Evolutionary conservation across 768 basidiomycete species (phyloP).

Genomic region (Tricholoma terreum): DNA sequence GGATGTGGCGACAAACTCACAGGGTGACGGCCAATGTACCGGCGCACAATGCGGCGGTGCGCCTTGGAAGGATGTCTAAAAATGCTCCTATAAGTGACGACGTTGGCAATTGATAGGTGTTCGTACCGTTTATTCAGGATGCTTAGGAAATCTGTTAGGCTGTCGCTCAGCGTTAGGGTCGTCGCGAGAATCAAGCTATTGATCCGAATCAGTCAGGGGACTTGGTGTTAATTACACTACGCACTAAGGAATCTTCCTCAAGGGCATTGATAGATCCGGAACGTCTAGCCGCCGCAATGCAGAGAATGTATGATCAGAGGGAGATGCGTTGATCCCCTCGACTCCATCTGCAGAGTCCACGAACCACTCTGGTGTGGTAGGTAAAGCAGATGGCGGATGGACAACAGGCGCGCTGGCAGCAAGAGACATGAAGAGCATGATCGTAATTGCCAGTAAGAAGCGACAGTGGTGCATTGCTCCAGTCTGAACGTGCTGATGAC

Average conservation of each 20-base stretch:
- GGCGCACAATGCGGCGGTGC: slow-evolving; percentile 1
- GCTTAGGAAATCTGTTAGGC: slow-evolving; percentile 8
- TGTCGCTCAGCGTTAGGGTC: not conserved
- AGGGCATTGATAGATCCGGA: not conserved
- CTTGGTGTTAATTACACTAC: not conserved
- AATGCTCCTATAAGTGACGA: not conserved
- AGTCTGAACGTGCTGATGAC: not conserved
- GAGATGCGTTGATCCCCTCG: not conserved
- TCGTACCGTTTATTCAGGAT: slow-evolving; percentile 7
- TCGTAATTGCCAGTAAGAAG: slow-evolving; percentile 9
- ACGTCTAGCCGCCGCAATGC: not conserved
- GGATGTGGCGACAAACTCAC: not conserved
- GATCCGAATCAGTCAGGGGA: not conserved
- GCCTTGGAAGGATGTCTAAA: slow-evolving; percentile 4
- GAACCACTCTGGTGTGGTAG: not conserved
- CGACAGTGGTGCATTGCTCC: slow-evolving; percentile 10
- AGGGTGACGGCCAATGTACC: not conserved
- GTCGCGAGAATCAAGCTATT: not conserved
- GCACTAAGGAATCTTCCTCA: not conserved
- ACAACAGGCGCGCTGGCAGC: not conserved
- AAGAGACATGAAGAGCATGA: slow-evolving; percentile 11
- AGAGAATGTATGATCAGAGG: not conserved
- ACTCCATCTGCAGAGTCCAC: not conserved
- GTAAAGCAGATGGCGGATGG: not conserved
- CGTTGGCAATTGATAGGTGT: not conserved